These are phyloP conservation scores for Phoma sp. DNA, from an alignment of 2,329 filamentous ascomycete species.

Conservation along the genomic window DNA sequence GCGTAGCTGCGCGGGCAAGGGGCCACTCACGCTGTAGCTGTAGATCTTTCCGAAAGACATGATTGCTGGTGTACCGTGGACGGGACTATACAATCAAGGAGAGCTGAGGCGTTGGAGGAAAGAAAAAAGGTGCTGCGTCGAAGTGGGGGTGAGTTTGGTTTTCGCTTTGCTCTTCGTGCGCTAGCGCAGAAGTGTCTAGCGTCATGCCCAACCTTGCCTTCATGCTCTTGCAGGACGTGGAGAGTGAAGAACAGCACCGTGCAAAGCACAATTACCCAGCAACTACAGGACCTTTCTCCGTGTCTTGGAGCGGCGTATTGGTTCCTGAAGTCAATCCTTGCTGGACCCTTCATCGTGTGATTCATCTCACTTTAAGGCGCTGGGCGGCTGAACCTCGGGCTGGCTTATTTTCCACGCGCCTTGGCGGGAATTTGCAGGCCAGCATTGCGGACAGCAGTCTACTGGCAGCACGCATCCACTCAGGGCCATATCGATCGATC, in stretches of 20 bases:
- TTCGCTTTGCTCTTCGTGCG: slow-evolving; percentile 28
- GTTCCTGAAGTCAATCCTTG: no score
- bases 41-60: slow-evolving; percentile 99
- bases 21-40: slow-evolving; percentile 66
- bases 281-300: no score
- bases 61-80: slow-evolving; percentile 54
- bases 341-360: no score
- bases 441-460: slow-evolving; percentile 16
- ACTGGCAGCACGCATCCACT: slow-evolving; percentile 11
- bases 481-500: background rate
- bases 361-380: no score
- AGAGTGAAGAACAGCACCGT: no score
- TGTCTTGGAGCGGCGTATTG: no score
- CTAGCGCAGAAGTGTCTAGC: slow-evolving; percentile 3
- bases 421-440: slow-evolving; percentile 10
- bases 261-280: no score
- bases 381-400: no score
- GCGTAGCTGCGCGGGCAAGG: background rate
- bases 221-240: no score
- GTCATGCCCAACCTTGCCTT: background rate
- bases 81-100: slow-evolving; percentile 40
- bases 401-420: no score
- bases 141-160: slow-evolving; percentile 31
- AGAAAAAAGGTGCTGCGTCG: slow-evolving; percentile 35
- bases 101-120: slow-evolving; percentile 28